These are phyloP conservation scores for Yarrowia bubula DNA, from an alignment of 805 yeast genomes.

Conservation along the genomic window DNA sequence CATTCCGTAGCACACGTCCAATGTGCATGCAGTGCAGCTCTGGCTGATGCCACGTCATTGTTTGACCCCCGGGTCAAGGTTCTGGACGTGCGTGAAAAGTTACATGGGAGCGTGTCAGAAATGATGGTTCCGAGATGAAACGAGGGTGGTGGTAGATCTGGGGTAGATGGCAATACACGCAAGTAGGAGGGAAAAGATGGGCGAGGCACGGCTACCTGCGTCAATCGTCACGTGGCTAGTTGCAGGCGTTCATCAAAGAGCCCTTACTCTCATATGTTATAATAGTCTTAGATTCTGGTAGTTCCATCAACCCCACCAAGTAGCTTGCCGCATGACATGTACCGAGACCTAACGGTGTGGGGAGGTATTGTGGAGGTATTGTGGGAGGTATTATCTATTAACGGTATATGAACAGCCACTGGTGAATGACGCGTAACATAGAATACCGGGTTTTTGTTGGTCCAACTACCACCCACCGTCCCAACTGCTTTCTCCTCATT, in stretches of 20 bases:
- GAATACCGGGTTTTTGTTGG: not conserved
- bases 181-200: not conserved
- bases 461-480: not conserved
- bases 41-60: slow-evolving; percentile 19
- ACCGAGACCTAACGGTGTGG: too few relatives aligned
- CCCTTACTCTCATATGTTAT: too few relatives aligned
- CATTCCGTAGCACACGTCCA: not conserved
- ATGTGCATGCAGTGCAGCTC: slow-evolving; percentile 1
- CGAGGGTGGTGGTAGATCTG: not conserved
- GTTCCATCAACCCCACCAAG: not conserved
- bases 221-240: too few relatives aligned
- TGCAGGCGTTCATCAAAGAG: too few relatives aligned
- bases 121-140: not conserved
- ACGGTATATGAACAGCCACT: too few relatives aligned
- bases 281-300: not conserved
- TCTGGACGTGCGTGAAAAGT: not conserved
- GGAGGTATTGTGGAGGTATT: too few relatives aligned
- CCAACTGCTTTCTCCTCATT: not conserved
- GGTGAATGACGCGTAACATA: not conserved
- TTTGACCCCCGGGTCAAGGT: not conserved
- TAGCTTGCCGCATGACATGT: slow-evolving; percentile 10
- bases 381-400: too few relatives aligned
- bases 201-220: not conserved
- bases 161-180: not conserved
- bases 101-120: not conserved